phyloP scores from a whole-genome alignment of 192 early-diverging fungal genomes.

The Backusella sp. region DNA sequence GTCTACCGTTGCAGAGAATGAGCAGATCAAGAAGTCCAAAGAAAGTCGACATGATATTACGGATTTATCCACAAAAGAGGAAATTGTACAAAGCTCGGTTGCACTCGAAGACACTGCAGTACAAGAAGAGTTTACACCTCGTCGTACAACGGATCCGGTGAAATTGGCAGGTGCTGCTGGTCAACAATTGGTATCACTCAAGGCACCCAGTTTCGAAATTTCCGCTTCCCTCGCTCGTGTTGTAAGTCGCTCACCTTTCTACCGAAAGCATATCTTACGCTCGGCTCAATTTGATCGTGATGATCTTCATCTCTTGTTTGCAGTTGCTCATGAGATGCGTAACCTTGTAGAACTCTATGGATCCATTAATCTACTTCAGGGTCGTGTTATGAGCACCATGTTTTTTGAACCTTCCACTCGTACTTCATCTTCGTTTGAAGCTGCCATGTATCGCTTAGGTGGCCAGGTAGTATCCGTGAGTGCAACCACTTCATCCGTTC shows the following conservation, averaged over 20 bases:
- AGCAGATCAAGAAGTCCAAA: background rate
- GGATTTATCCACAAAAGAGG: background rate
- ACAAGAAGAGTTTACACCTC: constrained; percentile 6
- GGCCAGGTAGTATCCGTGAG: constrained; percentile 87
- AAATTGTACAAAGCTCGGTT: background rate
- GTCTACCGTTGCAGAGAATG: background rate
- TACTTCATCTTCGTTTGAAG: constrained; percentile 90
- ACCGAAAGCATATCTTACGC: constrained; percentile 88
- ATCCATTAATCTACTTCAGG: constrained; percentile 77
- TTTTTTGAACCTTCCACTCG: constrained; percentile 98
- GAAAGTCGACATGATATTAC: background rate
- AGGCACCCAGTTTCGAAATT: constrained; percentile 29
- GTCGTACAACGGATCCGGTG: constrained; percentile 1
- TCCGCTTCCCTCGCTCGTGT: constrained; percentile 45
- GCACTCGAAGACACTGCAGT: constrained; percentile 21
- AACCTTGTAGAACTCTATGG: constrained; percentile 90
- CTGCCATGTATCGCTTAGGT: constrained; percentile 93
- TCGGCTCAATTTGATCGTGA: constrained; percentile 91
- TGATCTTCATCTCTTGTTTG: constrained; percentile 93
- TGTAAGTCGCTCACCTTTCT: constrained; percentile 80
- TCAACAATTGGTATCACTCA: constrained; percentile 17
- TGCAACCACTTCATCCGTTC: constrained; percentile 81
- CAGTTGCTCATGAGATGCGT: constrained; percentile 96
- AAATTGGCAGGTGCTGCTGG: constrained; percentile 19
- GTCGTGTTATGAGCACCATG: constrained; percentile 91